These are phyloP conservation scores for Kwoniella mangroviensis DNA, from an alignment of 768 basidiomycete genomes.

Conservation along the genomic window DNA sequence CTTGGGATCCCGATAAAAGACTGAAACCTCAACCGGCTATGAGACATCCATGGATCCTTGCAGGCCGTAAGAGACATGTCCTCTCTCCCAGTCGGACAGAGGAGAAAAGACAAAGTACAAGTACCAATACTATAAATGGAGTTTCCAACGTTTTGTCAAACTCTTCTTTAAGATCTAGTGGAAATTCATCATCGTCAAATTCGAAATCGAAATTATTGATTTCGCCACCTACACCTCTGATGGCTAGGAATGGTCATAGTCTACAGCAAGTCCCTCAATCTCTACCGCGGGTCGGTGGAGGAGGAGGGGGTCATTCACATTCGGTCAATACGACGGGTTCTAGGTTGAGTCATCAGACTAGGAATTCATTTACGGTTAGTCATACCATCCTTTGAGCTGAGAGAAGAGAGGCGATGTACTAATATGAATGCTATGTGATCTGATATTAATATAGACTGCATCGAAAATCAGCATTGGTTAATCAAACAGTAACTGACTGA, in stretches of 20 bases:
- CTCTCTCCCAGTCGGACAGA: not conserved
- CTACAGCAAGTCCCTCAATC: not conserved
- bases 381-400: not conserved
- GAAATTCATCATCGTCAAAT: conserved; percentile 1
- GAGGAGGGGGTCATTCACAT: conserved; percentile 1
- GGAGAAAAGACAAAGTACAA: not conserved
- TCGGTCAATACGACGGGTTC: not conserved
- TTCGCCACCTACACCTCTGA: conserved; percentile 49
- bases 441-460: not conserved
- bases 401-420: not conserved
- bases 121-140: not conserved
- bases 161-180: not conserved
- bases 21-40: conserved; percentile 91
- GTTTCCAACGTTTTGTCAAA: not conserved
- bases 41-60: conserved; percentile 84
- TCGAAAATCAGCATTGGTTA: conserved; percentile 30
- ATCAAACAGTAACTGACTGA: no score
- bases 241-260: conserved; percentile 30
- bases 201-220: conserved; percentile 42
- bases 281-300: conserved; percentile 19
- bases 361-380: conserved; percentile 25
- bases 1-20: conserved; percentile 96
- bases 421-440: not conserved
- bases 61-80: conserved; percentile 51
- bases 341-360: conserved; percentile 13